Percentiles rank a stretch among this genome's conserved stretches.
These are phyloP conservation scores for Ceriops tagal DNA, from an alignment of 345 rosid species.

Conservation along the genomic window DNA sequence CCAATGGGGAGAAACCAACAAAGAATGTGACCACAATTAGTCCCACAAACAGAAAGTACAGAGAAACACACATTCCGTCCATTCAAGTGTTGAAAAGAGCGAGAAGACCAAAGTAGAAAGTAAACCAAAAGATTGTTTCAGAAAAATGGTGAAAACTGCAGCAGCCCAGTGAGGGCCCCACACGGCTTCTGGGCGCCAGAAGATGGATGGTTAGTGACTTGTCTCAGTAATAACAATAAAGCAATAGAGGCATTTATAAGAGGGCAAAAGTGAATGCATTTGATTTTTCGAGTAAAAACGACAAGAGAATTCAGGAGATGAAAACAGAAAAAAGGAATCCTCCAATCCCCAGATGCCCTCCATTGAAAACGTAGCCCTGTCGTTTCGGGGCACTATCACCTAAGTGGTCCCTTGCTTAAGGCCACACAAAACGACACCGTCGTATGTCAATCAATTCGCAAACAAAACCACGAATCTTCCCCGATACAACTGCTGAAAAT, in stretches of 20 bases:
- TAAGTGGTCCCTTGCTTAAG: too few species aligned
- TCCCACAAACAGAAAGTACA: not conserved
- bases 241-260: not conserved
- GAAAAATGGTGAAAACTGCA: too few species aligned
- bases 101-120: not conserved
- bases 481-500: not conserved
- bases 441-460: not conserved
- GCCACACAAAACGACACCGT: constrained; percentile 9
- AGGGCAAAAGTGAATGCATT: constrained; percentile 5
- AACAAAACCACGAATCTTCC: constrained; percentile 1
- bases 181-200: constrained; percentile 6
- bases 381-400: not conserved
- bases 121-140: too few species aligned
- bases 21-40: constrained; percentile 5
- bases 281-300: constrained; percentile 20
- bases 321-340: not conserved
- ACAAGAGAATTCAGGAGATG: constrained; percentile 30
- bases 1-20: not conserved
- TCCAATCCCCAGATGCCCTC: not conserved
- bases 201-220: not conserved
- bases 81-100: constrained; percentile 25
- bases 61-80: constrained; percentile 2
- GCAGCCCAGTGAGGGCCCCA: constrained; percentile 1
- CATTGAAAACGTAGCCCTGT: not conserved
- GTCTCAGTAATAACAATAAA: not conserved